These are phyloP conservation scores for Brassica juncea DNA, from an alignment of 345 rosid species.

Conservation along the genomic window DNA sequence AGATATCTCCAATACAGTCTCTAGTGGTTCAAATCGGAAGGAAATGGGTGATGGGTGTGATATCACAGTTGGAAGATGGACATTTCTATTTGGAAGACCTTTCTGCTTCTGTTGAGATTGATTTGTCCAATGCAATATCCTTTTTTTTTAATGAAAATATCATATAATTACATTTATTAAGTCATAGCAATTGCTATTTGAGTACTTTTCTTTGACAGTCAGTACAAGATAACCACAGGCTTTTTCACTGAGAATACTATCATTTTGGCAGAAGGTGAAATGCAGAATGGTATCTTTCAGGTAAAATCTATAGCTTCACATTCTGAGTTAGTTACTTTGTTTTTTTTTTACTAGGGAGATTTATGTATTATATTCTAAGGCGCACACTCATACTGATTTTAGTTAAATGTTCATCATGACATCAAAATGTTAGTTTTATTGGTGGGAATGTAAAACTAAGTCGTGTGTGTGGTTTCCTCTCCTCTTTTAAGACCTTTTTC, in stretches of 20 bases:
- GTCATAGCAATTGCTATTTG: background rate
- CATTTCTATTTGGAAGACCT: constrained; percentile 94
- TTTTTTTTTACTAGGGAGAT: constrained; percentile 13
- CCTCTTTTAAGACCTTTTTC: background rate
- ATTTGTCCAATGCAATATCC: constrained; percentile 95
- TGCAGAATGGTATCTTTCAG: constrained; percentile 86
- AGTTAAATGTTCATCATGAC: background rate
- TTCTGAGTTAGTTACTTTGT: constrained; percentile 4
- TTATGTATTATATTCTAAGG: background rate
- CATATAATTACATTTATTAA: background rate
- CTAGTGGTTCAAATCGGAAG: constrained; percentile 69
- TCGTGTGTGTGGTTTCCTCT: constrained; percentile 4
- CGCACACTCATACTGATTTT: background rate
- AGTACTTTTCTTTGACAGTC: constrained; percentile 55
- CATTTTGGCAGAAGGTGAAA: constrained; percentile 89
- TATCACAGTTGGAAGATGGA: constrained; percentile 95
- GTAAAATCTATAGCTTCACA: constrained; percentile 41
- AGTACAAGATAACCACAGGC: constrained; percentile 83
- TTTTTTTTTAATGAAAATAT: constrained; percentile 50
- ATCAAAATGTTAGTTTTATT: constrained; percentile 12
- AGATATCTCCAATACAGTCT: constrained; percentile 88
- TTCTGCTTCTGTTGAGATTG: constrained; percentile 87
- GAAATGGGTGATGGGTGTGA: constrained; percentile 96
- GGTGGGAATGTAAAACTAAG: constrained; percentile 15
- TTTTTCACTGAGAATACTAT: constrained; percentile 90